Conservation (phyloP, 345 rosid species). For the Ceriops zippeliana region DNA sequence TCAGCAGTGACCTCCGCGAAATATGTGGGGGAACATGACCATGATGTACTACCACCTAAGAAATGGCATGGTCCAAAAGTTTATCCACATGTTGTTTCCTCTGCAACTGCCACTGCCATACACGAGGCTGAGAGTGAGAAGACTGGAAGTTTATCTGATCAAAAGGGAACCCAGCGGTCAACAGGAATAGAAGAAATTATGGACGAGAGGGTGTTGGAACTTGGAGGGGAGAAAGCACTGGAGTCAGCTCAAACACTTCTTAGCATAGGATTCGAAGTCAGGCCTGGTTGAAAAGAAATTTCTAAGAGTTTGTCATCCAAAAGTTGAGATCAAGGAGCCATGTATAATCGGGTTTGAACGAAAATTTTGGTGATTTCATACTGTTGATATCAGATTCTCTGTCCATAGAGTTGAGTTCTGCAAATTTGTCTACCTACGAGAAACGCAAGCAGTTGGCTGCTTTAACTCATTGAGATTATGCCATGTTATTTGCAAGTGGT, state of each 20-base stretch:
- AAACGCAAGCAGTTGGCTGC: too few species aligned
- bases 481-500: too few species aligned
- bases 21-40: slow-evolving; percentile 25
- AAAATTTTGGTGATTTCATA: slow-evolving; percentile 2
- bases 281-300: slow-evolving; percentile 1
- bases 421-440: too few species aligned
- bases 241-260: slow-evolving; percentile 30
- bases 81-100: background rate
- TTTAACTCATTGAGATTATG: too few species aligned
- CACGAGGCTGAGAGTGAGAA: background rate
- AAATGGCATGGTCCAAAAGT: slow-evolving; percentile 6
- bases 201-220: slow-evolving; percentile 23
- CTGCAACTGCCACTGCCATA: background rate
- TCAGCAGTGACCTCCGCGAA: slow-evolving; percentile 6
- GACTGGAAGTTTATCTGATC: slow-evolving; percentile 1
- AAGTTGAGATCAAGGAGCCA: background rate
- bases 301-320: background rate
- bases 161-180: background rate
- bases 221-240: slow-evolving; percentile 27
- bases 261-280: slow-evolving; percentile 17
- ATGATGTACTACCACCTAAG: slow-evolving; percentile 23
- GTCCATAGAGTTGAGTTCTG: too few species aligned
- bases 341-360: background rate
- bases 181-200: slow-evolving; percentile 11
- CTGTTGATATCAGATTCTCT: too few species aligned